A percentile compares a stretch with the other conserved stretches of the same genome.
phyloP scores from a whole-genome alignment of 108 stramenopile species.

The Aureococcus anophagefferens region DNA sequence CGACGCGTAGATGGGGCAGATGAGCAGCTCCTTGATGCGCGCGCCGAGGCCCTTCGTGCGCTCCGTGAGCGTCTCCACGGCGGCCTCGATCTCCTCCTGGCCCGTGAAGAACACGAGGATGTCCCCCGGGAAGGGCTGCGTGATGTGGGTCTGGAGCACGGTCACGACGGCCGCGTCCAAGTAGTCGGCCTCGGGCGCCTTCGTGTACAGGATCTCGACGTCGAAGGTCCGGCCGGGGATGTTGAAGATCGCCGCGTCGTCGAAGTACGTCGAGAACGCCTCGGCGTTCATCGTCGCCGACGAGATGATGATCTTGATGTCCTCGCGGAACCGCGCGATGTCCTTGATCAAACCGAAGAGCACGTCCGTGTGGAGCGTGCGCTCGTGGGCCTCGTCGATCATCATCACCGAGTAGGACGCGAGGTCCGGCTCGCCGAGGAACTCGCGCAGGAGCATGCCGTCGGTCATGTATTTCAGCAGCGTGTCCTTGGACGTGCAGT shows the following conservation, averaged over 20 bases:
- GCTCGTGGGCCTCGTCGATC: conserved; percentile 97
- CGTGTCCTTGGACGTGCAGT: conserved; percentile 86
- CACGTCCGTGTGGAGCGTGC: conserved; percentile 93
- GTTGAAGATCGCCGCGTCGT: conserved; percentile 94
- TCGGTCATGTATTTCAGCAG: conserved; percentile 18
- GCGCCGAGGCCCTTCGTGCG: conserved; percentile 74
- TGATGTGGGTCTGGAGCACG: conserved; percentile 91
- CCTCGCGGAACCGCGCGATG: conserved; percentile 81
- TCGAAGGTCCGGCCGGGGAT: conserved; percentile 83
- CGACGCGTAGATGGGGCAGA: conserved; percentile 95
- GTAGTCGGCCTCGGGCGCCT: conserved; percentile 97
- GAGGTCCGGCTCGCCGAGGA: conserved; percentile 89
- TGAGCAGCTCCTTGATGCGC: conserved; percentile 86
- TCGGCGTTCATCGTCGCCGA: conserved; percentile 96
- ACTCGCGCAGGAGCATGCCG: conserved; percentile 73
- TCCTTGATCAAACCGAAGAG: conserved; percentile 94
- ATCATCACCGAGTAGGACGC: conserved; percentile 90
- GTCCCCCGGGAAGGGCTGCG: conserved; percentile 91
- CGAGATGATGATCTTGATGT: conserved; percentile 87
- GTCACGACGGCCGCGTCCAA: conserved; percentile 98
- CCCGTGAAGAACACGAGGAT: conserved; percentile 95
- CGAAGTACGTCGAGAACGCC: conserved; percentile 94
- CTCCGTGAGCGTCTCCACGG: conserved; percentile 75
- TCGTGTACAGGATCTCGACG: conserved; percentile 90
- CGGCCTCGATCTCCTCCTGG: conserved; percentile 98